Percentiles rank a stretch among this genome's conserved stretches.
These are phyloP conservation scores for Amylocystis lapponica DNA, from an alignment of 768 basidiomycete genomes.

Conservation along the genomic window DNA sequence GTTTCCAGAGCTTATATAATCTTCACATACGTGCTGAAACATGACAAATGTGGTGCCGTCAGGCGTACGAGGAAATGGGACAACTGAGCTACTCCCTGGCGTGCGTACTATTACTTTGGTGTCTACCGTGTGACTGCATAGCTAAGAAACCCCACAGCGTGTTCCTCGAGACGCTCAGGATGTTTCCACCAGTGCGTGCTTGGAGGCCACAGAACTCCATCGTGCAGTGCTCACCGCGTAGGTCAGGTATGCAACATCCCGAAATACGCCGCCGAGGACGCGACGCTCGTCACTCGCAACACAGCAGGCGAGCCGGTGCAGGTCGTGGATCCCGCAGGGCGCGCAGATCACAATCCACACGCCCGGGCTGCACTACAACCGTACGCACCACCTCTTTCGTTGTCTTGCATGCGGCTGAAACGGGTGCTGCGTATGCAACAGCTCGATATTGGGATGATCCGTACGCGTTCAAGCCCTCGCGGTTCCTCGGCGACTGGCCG, in stretches of 20 bases:
- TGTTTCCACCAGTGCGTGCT: slow-evolving; percentile 23
- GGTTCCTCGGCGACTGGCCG: slow-evolving; percentile 49
- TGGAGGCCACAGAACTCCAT: not conserved
- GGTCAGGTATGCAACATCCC: slow-evolving; percentile 18
- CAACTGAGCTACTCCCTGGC: slow-evolving; percentile 17
- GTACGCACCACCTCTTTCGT: slow-evolving; percentile 15
- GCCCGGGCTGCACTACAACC: slow-evolving; percentile 29
- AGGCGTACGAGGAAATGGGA: slow-evolving; percentile 27
- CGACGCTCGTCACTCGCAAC: slow-evolving; percentile 19
- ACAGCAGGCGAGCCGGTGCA: slow-evolving; percentile 19
- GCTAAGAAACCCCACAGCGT: slow-evolving; percentile 16
- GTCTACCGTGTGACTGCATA: not conserved
- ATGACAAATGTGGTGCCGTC: not conserved
- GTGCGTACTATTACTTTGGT: slow-evolving; percentile 11
- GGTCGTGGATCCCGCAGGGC: slow-evolving; percentile 23
- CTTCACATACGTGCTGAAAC: too few species aligned
- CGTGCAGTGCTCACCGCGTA: not conserved
- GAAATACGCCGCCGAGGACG: slow-evolving; percentile 24
- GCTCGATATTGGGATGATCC: slow-evolving; percentile 37
- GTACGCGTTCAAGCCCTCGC: slow-evolving; percentile 30
- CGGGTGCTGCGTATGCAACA: slow-evolving; percentile 6
- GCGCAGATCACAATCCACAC: slow-evolving; percentile 20
- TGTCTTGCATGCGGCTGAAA: not conserved
- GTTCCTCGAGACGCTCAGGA: slow-evolving; percentile 29
- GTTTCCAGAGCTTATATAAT: slow-evolving; percentile 1